Evolutionary conservation across 805 yeast genomes (phyloP).

Genomic region (Yarrowia hollandica): DNA sequence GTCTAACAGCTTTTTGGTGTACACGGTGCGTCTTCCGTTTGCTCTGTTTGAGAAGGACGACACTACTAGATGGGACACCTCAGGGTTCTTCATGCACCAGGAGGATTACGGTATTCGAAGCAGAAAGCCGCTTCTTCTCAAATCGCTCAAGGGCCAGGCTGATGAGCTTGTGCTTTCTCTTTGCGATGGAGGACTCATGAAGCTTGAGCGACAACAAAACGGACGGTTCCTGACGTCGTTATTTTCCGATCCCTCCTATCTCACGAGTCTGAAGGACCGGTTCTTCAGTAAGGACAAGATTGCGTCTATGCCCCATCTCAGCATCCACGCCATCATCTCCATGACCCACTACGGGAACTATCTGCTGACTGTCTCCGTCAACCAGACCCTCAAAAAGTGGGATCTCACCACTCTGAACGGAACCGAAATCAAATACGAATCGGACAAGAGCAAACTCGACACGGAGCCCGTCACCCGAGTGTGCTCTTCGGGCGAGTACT

Average conservation of each 20-base stretch:
- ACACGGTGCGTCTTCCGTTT: background rate
- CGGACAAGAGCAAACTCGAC: conserved; percentile 14
- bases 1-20: background rate
- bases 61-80: background rate
- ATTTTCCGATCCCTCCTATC: conserved; percentile 14
- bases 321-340: conserved; percentile 10
- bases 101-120: conserved; percentile 10
- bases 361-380: conserved; percentile 24
- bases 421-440: background rate
- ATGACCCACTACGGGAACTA: background rate
- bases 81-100: background rate
- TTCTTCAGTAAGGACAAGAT: conserved; percentile 19
- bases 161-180: conserved; percentile 15
- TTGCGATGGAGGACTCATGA: conserved; percentile 24
- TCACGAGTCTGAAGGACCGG: conserved; percentile 10
- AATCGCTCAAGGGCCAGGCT: conserved; percentile 2
- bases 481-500: background rate
- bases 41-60: background rate
- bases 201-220: conserved; percentile 2
- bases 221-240: conserved; percentile 3
- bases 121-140: conserved; percentile 6
- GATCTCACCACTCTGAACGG: background rate
- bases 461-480: conserved; percentile 22
- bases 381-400: conserved; percentile 24
- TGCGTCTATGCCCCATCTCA: conserved; percentile 24